These are phyloP conservation scores for Apiospora rasikravindrae DNA, from an alignment of 2,329 filamentous ascomycete genomes.

Conservation along the genomic window DNA sequence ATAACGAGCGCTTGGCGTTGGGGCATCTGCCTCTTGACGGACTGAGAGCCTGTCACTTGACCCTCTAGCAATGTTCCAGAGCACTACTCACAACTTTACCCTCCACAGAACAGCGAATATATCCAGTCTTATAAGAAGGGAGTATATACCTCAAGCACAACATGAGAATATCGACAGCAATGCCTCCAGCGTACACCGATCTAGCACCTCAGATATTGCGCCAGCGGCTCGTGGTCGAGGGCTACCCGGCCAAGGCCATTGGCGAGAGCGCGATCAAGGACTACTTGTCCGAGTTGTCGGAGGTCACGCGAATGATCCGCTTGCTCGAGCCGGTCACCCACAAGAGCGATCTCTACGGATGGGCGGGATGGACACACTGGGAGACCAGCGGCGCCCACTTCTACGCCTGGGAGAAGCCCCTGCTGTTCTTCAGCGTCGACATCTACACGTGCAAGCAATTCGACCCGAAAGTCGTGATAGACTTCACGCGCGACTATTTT, in stretches of 20 bases:
- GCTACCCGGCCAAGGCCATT: conserved; percentile 18
- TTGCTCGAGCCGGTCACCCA: conserved; percentile 21
- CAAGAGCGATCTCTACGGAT: conserved; percentile 20
- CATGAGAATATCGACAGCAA: background rate
- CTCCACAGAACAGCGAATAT: background rate
- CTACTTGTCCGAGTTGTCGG: conserved; percentile 19
- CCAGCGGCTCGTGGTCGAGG: conserved; percentile 21
- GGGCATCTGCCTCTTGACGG: background rate
- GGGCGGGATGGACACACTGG: conserved; percentile 22
- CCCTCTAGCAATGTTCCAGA: background rate
- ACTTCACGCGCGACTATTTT: conserved; percentile 18
- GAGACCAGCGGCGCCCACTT: conserved; percentile 21
- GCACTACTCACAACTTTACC: background rate
- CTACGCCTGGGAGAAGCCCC: conserved; percentile 21
- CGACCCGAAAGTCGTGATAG: conserved; percentile 9
- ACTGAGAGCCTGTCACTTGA: background rate
- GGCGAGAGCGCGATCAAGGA: conserved; percentile 5
- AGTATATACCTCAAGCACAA: background rate
- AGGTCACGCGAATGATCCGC: background rate
- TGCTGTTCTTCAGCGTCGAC: conserved; percentile 22
- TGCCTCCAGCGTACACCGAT: conserved; percentile 1
- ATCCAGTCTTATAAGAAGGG: too few species aligned
- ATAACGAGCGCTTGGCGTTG: background rate
- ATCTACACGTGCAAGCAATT: conserved; percentile 23
- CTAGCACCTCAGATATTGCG: conserved; percentile 19